Evolutionary conservation across 148 eudicot species (phyloP), one percentile per base, ranked within the genome.

Genomic region (Silene uniflora): DNA sequence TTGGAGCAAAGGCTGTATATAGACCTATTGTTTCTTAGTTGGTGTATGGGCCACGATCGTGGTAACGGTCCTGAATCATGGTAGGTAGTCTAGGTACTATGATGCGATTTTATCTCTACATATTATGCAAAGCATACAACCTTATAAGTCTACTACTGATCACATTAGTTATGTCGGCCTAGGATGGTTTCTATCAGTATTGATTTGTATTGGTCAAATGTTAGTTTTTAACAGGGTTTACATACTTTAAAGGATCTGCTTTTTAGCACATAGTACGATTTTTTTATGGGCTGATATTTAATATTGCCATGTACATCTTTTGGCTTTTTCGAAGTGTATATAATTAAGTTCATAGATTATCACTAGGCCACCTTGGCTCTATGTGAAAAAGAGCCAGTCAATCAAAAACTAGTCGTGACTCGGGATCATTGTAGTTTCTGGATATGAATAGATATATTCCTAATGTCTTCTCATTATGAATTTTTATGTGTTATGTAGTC

Each of bases 401-500:
- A 21, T 16, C 29, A 39, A 35, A 66, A 35, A 66, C 8, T 32
- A 14, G 70, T 32, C 18, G 25, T 11, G 29, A 14, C 49, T 32
- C 18, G 25, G 4, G 29, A 69, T 73, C 67, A 11, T n/a, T 27
- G 47, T 19, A 35, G 73, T 69, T 60, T 58, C 1, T 69, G 14
- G 12, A 35, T 64, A 23, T 23, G 9, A 10, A 11, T 52, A 17
- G 23, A 10, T 54, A 56, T 46, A 14, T 39, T 52, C 56, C 56
- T 52, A 52, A 52, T 52, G 7, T 39, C 63, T 23, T 62, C 75
- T 65, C 76, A 76, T 66, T n/a, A 32, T n/a, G 54, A 63, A 42
- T 27, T 52, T 39, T 69, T 4, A n/a, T 25, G 32, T 69, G 55
- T 69, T 71, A 79, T 81, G 81, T 78, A 89, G 93, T 77, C 84